Conservation (phyloP, 345 rosid genomes). For the thale cress (Arabidopsis thaliana) region TAIR10.1 NC_003076.8:7852001-7852500, state of each 20-base stretch:
- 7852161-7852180: conserved; percentile 83
- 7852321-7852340: conserved; percentile 21
- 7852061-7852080: conserved; percentile 6
- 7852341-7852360: conserved; percentile 31
- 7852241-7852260: not conserved
- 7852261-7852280: conserved; percentile 22
- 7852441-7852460: too few species aligned
- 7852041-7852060: not conserved
- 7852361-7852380: conserved; percentile 2
- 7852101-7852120: conserved; percentile 60
- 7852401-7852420: not conserved
- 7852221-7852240: conserved; percentile 84
- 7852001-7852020: conserved; percentile 93
- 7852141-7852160: conserved; percentile 81
- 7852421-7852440: not conserved
- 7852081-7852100: not conserved
- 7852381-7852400: not conserved
- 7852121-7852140: conserved; percentile 65
- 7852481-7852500: too few species aligned
- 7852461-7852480: too few species aligned
- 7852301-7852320: not conserved
- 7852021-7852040: conserved; percentile 47
- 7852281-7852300: conserved; percentile 33
- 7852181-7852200: conserved; percentile 85
- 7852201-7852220: conserved; percentile 85